Conservation (phyloP, 2,329 filamentous ascomycete species). For the Domatiomyces catenatus region DNA sequence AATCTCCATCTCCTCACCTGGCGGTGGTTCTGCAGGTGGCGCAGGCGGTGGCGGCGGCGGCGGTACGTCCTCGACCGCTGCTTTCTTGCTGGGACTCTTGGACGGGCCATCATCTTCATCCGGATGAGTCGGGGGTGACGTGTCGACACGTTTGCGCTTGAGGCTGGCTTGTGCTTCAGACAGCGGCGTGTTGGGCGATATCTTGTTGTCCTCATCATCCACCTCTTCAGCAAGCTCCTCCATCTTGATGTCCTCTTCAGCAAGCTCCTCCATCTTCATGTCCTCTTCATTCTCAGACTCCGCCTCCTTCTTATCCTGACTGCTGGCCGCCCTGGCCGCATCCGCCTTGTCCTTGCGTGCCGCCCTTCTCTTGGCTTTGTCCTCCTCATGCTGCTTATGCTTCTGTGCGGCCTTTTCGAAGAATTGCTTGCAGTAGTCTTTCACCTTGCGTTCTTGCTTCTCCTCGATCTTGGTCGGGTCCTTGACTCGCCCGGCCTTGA, state of each 20-base stretch:
- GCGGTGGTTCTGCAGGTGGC: conserved; percentile 14
- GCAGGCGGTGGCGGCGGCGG: conserved; percentile 18
- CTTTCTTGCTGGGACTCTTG: conserved; percentile 12
- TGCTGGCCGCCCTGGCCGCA: conserved; percentile 10
- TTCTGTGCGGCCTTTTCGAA: conserved; percentile 75
- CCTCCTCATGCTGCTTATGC: conserved; percentile 52
- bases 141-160: conserved; percentile 47
- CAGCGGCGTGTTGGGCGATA: conserved; percentile 26
- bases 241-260: conserved; percentile 27
- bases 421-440: conserved; percentile 67
- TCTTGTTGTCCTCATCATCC: conserved; percentile 22
- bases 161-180: conserved; percentile 20
- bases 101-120: conserved; percentile 9
- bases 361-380: conserved; percentile 37
- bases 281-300: conserved; percentile 19
- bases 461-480: conserved; percentile 64
- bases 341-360: conserved; percentile 17
- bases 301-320: conserved; percentile 14
- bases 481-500: conserved; percentile 71
- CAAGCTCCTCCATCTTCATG: conserved; percentile 27
- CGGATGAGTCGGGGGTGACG: conserved; percentile 13
- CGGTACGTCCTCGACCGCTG: conserved; percentile 17
- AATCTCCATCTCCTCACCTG: conserved; percentile 14
- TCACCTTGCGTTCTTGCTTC: conserved; percentile 69
- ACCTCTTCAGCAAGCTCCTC: conserved; percentile 25